Evolutionary conservation across 2,329 filamentous ascomycete species (phyloP), one percentile per base, ranked within the genome.

Genomic region (Ceratocystis variospora): DNA sequence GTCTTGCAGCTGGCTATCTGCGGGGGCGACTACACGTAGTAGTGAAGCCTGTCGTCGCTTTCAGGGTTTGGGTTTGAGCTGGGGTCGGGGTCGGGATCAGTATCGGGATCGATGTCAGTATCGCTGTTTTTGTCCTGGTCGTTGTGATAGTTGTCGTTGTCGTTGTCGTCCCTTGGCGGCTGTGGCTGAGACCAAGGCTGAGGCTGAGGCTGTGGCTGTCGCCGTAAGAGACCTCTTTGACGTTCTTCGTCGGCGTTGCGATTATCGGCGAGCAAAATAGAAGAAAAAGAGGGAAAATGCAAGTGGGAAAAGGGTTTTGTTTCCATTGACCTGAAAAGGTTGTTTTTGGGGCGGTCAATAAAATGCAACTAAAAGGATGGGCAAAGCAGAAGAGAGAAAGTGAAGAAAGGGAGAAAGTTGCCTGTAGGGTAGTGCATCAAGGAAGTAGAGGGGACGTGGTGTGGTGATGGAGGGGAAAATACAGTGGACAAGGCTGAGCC

Each of bases 291-390:
- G 28, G 50, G 22, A 55, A 55, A 55, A 55, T 22, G 50, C 50
- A 55, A 55, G 22, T 55, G 50, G 25, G 28, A 55, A 55, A 55
- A 55, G 5, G 59, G 37, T 12, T 44, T 41, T 62, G 10, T 62
- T 62, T 62, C 59, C 59, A 62, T 62, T 62, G 33, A 62, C 59
- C 50, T 62, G n/a, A n/a, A 22, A 48, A 41, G 37, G 37, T 41
- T 41, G 17, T 41, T 19, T 25, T 62, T 62, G 33, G 57, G 48
- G 10, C 50, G 50, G 50, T 62, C n/a, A 62, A 22, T 62, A 22
- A 22, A 41, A 62, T 15, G 12, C 37, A 41, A 17, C 17, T 15
- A 44, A 22, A 19, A 41, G 17, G 59, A 44, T 62, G 37, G 19
- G 50, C 28, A 28, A 10, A 55, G 50, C 50, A 22, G 50, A 15